Evolutionary conservation across 768 basidiomycete species (phyloP).

Genomic region (Royoungia palumana): DNA sequence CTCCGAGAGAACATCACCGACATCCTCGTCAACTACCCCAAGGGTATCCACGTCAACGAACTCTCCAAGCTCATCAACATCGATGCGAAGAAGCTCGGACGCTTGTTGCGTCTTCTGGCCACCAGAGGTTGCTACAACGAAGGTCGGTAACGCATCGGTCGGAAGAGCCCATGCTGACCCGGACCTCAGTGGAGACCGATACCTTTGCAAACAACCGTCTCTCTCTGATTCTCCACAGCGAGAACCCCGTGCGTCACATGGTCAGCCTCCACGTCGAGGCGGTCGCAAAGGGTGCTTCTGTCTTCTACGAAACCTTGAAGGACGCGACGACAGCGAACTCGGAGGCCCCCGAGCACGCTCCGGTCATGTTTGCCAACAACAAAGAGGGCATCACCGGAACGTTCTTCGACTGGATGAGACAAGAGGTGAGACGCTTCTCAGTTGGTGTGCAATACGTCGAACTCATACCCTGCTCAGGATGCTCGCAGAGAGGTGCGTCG

Average conservation of each 20-base stretch:
- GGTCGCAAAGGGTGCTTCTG: conserved; percentile 14
- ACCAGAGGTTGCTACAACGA: conserved; percentile 31
- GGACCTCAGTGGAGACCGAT: conserved; percentile 24
- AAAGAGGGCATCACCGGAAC: conserved; percentile 20
- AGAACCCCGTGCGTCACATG: conserved; percentile 23
- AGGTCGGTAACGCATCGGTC: conserved; percentile 18
- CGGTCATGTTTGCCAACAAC: conserved; percentile 17
- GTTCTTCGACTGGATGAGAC: conserved; percentile 26
- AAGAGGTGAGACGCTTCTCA: conserved; percentile 12
- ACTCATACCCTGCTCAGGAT: conserved; percentile 11
- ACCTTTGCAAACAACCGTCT: conserved; percentile 36
- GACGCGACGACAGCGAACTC: conserved; percentile 21
- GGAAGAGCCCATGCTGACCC: background rate
- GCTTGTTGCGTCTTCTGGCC: conserved; percentile 30
- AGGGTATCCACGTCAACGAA: conserved; percentile 30
- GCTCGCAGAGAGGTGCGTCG: conserved; percentile 14
- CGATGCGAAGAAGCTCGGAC: conserved; percentile 27
- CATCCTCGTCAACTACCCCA: conserved; percentile 24
- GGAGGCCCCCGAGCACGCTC: conserved; percentile 18
- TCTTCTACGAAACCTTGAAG: conserved; percentile 25
- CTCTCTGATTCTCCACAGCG: conserved; percentile 26
- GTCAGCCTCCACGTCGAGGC: conserved; percentile 18
- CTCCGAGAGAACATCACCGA: conserved; percentile 28
- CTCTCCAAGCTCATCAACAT: conserved; percentile 23
- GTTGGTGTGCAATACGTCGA: background rate